Evolutionary conservation across 805 yeast species (phyloP).

Genomic region (Yamadazyma endophytica): DNA sequence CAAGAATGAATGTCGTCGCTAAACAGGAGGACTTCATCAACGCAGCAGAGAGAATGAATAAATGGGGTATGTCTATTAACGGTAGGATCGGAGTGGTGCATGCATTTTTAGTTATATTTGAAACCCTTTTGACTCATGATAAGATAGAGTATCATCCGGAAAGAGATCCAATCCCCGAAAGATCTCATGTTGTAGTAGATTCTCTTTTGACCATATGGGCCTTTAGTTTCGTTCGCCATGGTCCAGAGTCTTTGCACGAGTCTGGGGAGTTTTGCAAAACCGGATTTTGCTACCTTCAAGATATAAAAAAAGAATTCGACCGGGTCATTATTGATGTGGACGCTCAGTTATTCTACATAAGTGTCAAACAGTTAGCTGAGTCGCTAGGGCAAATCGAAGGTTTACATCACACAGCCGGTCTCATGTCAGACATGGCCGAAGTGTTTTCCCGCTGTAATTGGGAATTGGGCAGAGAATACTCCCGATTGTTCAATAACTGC

Average conservation of each 20-base stretch:
- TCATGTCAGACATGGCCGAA: constrained; percentile 7
- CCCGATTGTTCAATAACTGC: constrained; percentile 9
- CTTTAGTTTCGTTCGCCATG: constrained; percentile 3
- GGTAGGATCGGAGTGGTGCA: constrained; percentile 54
- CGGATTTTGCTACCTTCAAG: neutral
- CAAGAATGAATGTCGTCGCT: constrained; percentile 47
- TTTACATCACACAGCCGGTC: constrained; percentile 12
- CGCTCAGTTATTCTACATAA: constrained; percentile 3
- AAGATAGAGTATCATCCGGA: constrained; percentile 2
- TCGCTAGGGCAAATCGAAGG: neutral
- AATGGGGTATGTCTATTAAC: constrained; percentile 43
- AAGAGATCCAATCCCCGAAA: constrained; percentile 5
- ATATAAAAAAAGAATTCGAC: neutral
- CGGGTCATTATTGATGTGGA: neutral
- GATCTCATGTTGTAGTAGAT: constrained; percentile 4
- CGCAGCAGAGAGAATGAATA: constrained; percentile 44
- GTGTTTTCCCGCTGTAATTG: constrained; percentile 5
- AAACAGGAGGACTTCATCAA: constrained; percentile 44
- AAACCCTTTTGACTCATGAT: neutral
- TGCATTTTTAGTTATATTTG: constrained; percentile 47
- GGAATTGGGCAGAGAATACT: constrained; percentile 7
- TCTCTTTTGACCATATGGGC: constrained; percentile 6
- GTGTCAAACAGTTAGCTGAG: constrained; percentile 6
- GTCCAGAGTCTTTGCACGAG: constrained; percentile 4
- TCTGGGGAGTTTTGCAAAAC: neutral